These are phyloP conservation scores for Leccinum pellstonianum DNA, from an alignment of 768 basidiomycete species.

Conservation along the genomic window DNA sequence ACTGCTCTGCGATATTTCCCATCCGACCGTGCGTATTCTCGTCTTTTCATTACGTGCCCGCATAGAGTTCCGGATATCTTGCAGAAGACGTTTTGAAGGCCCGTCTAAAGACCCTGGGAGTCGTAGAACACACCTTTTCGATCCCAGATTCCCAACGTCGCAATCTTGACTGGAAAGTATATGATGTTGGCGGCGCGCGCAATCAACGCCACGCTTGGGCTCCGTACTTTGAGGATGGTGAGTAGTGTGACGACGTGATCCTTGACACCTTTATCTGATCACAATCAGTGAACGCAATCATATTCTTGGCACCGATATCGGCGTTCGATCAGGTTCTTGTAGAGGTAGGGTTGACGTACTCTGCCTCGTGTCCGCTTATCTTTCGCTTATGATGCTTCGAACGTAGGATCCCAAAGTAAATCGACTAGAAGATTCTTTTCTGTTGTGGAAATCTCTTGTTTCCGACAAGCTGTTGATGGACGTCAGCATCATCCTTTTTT, in stretches of 20 bases:
- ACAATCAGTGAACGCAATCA: conserved; percentile 74
- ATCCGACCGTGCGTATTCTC: conserved; percentile 56
- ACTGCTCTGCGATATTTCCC: conserved; percentile 81
- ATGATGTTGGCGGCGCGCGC: conserved; percentile 81
- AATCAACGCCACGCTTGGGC: conserved; percentile 86
- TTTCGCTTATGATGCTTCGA: neutral
- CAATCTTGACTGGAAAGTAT: conserved; percentile 75
- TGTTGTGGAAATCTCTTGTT: conserved; percentile 70
- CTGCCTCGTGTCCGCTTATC: conserved; percentile 6
- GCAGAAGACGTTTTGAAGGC: conserved; percentile 54
- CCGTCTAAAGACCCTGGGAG: conserved; percentile 78
- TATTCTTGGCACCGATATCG: conserved; percentile 86
- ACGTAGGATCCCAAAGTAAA: conserved; percentile 69
- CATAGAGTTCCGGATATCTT: neutral
- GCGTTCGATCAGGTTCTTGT: conserved; percentile 82
- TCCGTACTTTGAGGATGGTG: conserved; percentile 85
- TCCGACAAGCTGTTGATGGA: conserved; percentile 70
- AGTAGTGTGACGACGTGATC: conserved; percentile 3
- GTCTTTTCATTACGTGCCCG: neutral
- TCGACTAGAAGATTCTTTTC: conserved; percentile 75
- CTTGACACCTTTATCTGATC: conserved; percentile 5
- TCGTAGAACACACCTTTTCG: conserved; percentile 74
- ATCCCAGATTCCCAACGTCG: conserved; percentile 56
- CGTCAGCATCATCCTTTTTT: conserved; percentile 77
- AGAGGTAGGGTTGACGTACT: conserved; percentile 49